These are phyloP conservation scores for Lolium rigidum DNA, from an alignment of 176 grass and related monocot species.

Conservation along the genomic window DNA sequence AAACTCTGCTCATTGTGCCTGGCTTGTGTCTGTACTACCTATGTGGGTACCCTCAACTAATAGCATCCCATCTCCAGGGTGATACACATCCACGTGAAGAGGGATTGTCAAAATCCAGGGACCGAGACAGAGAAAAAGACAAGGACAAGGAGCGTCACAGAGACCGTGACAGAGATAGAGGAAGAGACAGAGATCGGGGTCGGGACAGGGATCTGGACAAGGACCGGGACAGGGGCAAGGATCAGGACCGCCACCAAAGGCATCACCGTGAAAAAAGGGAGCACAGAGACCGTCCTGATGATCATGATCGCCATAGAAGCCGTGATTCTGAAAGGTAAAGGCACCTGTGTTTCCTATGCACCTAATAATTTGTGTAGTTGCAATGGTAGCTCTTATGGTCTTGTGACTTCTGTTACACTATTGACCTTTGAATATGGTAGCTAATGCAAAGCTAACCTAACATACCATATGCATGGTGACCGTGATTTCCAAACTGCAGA, in stretches of 20 bases:
- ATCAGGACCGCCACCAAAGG: slow-evolving; percentile 43
- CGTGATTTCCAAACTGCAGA: not conserved
- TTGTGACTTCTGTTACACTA: not conserved
- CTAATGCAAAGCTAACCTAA: not conserved
- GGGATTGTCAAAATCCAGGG: slow-evolving; percentile 71
- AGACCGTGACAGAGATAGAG: slow-evolving; percentile 67
- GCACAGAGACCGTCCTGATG: slow-evolving; percentile 69
- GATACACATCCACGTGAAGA: slow-evolving; percentile 61
- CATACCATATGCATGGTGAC: slow-evolving; percentile 7
- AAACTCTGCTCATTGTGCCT: not conserved
- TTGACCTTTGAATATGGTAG: not conserved
- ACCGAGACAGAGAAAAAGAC: slow-evolving; percentile 70
- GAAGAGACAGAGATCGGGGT: slow-evolving; percentile 45
- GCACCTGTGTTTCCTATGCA: slow-evolving; percentile 16
- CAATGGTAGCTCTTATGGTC: slow-evolving; percentile 15
- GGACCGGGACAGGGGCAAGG: slow-evolving; percentile 40
- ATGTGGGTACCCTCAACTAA: not conserved
- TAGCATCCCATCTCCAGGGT: slow-evolving; percentile 40
- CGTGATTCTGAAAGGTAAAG: slow-evolving; percentile 59
- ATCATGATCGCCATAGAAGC: slow-evolving; percentile 63
- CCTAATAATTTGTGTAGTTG: slow-evolving; percentile 2
- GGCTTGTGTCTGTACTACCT: not conserved
- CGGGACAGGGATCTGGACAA: slow-evolving; percentile 46
- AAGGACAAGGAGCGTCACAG: slow-evolving; percentile 69
- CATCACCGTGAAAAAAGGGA: slow-evolving; percentile 50